Conservation (phyloP, 352 stramenopile genomes). For the Thalassiosira pacifica region DNA sequence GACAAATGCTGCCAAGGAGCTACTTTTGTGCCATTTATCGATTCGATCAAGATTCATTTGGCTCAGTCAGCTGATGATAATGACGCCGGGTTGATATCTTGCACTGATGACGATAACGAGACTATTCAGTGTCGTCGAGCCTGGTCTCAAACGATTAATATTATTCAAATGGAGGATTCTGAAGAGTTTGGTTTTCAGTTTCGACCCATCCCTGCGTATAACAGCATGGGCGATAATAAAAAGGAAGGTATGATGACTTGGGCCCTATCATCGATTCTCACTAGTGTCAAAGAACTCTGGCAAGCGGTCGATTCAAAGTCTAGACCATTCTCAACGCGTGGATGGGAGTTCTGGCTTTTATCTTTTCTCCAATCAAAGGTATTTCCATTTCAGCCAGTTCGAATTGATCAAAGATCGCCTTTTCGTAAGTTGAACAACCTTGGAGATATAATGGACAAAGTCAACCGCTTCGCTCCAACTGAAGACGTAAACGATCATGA, state of each 20-base stretch:
- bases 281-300: constrained; percentile 22
- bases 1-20: constrained; percentile 16
- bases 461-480: background rate
- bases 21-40: constrained; percentile 17
- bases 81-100: background rate
- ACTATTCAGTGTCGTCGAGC: background rate
- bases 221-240: background rate
- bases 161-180: constrained; percentile 30
- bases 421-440: background rate
- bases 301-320: constrained; percentile 19
- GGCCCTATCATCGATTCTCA: constrained; percentile 11
- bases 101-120: background rate
- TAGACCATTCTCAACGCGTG: background rate
- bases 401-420: constrained; percentile 2
- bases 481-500: background rate
- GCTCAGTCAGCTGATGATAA: constrained; percentile 2
- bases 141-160: constrained; percentile 24
- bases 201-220: constrained; percentile 9
- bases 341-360: constrained; percentile 19
- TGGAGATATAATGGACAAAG: background rate
- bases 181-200: constrained; percentile 29
- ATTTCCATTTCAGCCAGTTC: constrained; percentile 8
- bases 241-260: constrained; percentile 12
- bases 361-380: background rate
- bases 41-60: constrained; percentile 12